Percentiles rank a stretch among this genome's conserved stretches.
Evolutionary conservation across 176 grass and related monocot genomes (phyloP).

Genomic region (Rhynchospora pubera): DNA sequence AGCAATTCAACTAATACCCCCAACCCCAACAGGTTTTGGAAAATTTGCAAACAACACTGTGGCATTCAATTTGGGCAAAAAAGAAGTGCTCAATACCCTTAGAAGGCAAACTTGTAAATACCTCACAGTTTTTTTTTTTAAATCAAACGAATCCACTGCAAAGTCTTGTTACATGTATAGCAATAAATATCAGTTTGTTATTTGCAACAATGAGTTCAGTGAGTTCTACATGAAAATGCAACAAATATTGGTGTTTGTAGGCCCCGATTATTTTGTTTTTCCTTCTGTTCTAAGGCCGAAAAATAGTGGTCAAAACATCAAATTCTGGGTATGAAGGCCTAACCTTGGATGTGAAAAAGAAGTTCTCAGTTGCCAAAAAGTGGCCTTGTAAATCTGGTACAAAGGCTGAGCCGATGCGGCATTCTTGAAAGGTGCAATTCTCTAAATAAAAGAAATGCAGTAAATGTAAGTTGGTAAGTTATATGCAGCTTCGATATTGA

Average conservation of each 20-base stretch:
- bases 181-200: background rate
- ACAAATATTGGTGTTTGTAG: background rate
- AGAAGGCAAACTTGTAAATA: background rate
- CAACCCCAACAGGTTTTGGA: background rate
- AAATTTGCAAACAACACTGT: background rate
- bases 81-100: background rate
- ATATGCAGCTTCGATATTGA: background rate
- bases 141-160: background rate
- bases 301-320: background rate
- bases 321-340: background rate
- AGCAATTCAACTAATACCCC: background rate
- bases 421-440: constrained; percentile 54
- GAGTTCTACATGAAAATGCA: background rate
- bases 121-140: background rate
- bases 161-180: background rate
- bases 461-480: constrained; percentile 1
- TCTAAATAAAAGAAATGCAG: constrained; percentile 38
- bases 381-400: constrained; percentile 75
- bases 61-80: background rate
- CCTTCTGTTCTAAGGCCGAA: background rate
- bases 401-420: constrained; percentile 61
- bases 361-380: constrained; percentile 97
- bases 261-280: background rate
- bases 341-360: constrained; percentile 92
- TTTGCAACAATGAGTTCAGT: background rate